Evolutionary conservation across 192 early-diverging fungal species (phyloP).

Genomic region (Paraglomus occultum): DNA sequence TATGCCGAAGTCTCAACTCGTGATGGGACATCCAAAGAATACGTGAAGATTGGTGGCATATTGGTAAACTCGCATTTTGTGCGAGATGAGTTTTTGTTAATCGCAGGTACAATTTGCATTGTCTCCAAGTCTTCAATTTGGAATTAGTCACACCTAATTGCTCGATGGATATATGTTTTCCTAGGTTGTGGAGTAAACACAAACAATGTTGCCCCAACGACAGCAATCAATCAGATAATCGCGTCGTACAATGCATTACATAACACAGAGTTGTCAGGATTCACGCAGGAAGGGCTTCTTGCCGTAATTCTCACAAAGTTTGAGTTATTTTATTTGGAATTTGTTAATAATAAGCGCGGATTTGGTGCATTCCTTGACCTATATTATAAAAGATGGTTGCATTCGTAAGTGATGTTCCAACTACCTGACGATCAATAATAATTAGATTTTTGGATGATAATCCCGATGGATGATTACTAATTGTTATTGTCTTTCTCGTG

Average conservation of each 20-base stretch:
- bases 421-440: conserved; percentile 14
- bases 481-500: conserved; percentile 1
- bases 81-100: conserved; percentile 69
- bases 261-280: conserved; percentile 45
- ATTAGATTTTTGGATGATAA: not conserved
- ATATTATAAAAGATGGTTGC: conserved; percentile 90
- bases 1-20: conserved; percentile 61
- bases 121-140: not conserved
- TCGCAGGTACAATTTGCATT: conserved; percentile 64
- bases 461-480: not conserved
- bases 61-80: conserved; percentile 81
- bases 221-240: conserved; percentile 83
- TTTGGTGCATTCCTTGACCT: conserved; percentile 69
- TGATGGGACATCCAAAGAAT: conserved; percentile 38
- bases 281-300: conserved; percentile 68
- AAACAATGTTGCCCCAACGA: conserved; percentile 80
- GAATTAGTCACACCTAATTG: conserved; percentile 3
- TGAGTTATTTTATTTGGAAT: conserved; percentile 72
- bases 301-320: conserved; percentile 68
- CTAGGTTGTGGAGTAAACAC: conserved; percentile 85
- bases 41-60: conserved; percentile 86
- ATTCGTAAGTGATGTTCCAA: conserved; percentile 50
- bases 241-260: conserved; percentile 49
- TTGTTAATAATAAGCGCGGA: conserved; percentile 55
- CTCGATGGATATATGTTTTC: conserved; percentile 10